Evolutionary conservation across 345 rosid species (phyloP).

Genomic region (Jatropha curcas): DNA sequence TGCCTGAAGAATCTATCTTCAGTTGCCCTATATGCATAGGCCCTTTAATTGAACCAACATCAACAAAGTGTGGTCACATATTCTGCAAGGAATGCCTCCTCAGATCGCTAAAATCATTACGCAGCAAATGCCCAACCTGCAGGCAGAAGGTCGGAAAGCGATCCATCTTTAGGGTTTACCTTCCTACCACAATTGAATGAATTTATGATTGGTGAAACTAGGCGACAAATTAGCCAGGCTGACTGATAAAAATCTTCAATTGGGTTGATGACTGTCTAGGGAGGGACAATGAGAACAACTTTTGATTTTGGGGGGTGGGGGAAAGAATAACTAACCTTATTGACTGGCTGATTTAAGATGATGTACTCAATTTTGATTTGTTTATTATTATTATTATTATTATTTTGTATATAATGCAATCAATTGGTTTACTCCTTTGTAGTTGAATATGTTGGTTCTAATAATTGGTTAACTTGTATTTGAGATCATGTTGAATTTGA

Average conservation of each 20-base stretch:
- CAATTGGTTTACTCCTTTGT: neutral
- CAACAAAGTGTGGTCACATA: conserved; percentile 27
- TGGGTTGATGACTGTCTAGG: neutral
- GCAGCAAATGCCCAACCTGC: conserved; percentile 26
- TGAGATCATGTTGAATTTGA: too few relatives aligned
- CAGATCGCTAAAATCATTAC: conserved; percentile 12
- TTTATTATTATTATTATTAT: too few relatives aligned
- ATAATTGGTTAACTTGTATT: too few relatives aligned
- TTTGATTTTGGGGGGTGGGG: neutral
- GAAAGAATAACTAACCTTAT: neutral
- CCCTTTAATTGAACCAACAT: conserved; percentile 19
- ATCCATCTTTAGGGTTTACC: conserved; percentile 21
- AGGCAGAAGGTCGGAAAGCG: conserved; percentile 26
- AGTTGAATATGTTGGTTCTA: too few relatives aligned
- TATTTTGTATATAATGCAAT: neutral
- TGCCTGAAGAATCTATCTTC: conserved; percentile 8
- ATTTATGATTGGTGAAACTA: neutral
- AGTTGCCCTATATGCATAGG: conserved; percentile 27
- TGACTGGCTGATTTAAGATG: neutral
- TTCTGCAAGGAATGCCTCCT: conserved; percentile 26
- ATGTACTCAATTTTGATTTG: neutral
- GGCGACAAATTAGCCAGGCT: neutral
- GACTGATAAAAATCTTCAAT: neutral
- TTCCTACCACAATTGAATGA: conserved; percentile 14
- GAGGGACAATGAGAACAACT: neutral